Evolutionary conservation across 2,329 filamentous ascomycete species (phyloP).

Genomic region (Neodidymelliopsis sp.): DNA sequence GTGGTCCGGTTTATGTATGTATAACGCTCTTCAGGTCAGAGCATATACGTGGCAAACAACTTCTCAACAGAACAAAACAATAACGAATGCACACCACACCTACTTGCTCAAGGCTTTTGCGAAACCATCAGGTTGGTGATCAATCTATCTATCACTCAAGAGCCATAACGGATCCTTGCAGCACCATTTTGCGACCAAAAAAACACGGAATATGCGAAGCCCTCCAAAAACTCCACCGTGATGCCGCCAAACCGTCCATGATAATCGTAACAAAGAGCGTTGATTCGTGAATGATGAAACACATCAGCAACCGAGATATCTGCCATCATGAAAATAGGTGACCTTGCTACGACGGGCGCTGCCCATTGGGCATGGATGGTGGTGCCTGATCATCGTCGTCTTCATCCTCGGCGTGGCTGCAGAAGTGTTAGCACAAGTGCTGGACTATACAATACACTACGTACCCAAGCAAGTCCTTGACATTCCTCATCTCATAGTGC

Average conservation of each 20-base stretch:
- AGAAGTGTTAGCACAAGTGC: slow-evolving; percentile 8
- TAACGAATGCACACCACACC: no score
- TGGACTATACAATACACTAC: slow-evolving; percentile 2
- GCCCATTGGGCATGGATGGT: slow-evolving; percentile 30
- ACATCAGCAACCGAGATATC: neutral
- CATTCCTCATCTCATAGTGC: slow-evolving; percentile 98
- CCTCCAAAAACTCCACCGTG: slow-evolving; percentile 10
- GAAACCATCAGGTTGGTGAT: neutral
- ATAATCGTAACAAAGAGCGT: slow-evolving; percentile 3
- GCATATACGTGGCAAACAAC: no score
- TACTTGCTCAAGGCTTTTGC: no score
- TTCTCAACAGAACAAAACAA: no score
- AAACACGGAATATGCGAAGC: slow-evolving; percentile 2
- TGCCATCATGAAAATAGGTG: neutral
- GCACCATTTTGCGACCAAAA: neutral
- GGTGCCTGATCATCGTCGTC: slow-evolving; percentile 34
- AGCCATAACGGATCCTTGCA: neutral
- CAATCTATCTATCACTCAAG: neutral
- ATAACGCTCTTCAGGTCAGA: no score
- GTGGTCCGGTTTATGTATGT: no score
- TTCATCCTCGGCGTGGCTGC: slow-evolving; percentile 32
- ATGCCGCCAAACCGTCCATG: slow-evolving; percentile 16
- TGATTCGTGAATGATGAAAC: slow-evolving; percentile 2
- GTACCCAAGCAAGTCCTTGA: slow-evolving; percentile 84
- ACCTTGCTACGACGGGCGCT: slow-evolving; percentile 20